phyloP scores from a whole-genome alignment of 805 yeast species.

The Starmerella bombicola region DNA sequence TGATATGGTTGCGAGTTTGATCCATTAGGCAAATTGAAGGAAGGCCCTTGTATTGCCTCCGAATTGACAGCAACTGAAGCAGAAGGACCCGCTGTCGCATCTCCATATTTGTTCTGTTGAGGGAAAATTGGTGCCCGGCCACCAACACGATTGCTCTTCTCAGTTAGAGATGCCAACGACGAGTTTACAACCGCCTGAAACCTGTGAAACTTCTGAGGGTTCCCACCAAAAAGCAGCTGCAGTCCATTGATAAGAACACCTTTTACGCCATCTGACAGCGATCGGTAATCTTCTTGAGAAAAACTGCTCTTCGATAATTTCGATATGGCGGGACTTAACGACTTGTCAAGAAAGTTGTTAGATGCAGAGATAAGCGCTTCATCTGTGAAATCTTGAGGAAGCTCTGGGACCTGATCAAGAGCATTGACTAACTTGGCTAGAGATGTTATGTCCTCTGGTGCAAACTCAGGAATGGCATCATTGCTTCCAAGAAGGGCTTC shows the following conservation, averaged over 20 bases:
- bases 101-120: background rate
- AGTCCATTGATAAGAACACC: conserved; percentile 10
- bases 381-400: conserved; percentile 20
- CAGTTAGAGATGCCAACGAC: background rate
- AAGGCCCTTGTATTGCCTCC: conserved; percentile 1
- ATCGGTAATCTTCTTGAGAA: conserved; percentile 1
- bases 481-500: conserved; percentile 31
- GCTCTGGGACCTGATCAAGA: conserved; percentile 8
- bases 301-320: background rate
- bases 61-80: background rate
- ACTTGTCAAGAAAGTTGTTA: conserved; percentile 15
- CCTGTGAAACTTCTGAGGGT: conserved; percentile 6
- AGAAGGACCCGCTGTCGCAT: background rate
- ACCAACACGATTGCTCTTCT: background rate
- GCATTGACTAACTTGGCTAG: conserved; percentile 8
- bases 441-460: conserved; percentile 28
- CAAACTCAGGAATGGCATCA: conserved; percentile 4
- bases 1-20: background rate
- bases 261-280: conserved; percentile 11
- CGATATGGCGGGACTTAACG: conserved; percentile 9
- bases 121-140: background rate
- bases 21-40: too few species aligned
- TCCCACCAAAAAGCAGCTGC: conserved; percentile 5
- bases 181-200: background rate
- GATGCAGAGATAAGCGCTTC: conserved; percentile 17